Conservation (phyloP, 805 yeast species). For the Wickerhamiella cacticola region DNA sequence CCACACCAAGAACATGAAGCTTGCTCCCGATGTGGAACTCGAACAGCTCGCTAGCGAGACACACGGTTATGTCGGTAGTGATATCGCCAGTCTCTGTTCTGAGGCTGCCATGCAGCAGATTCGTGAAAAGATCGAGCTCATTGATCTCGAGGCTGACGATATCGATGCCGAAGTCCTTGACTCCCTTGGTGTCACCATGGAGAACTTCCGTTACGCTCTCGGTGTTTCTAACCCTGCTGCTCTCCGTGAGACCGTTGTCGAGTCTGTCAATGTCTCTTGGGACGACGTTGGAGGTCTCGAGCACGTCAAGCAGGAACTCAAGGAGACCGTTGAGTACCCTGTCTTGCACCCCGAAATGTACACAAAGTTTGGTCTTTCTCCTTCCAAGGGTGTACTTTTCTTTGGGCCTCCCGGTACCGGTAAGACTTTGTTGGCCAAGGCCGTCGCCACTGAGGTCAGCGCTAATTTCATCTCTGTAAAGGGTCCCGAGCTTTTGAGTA, state of each 20-base stretch:
- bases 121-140: constrained; percentile 97
- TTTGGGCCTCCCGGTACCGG: constrained; percentile 99
- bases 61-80: constrained; percentile 99
- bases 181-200: constrained; percentile 96
- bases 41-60: constrained; percentile 95
- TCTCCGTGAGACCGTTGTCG: constrained; percentile 97
- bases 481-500: constrained; percentile 92
- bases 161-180: constrained; percentile 96
- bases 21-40: constrained; percentile 87
- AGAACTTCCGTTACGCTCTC: constrained; percentile 92
- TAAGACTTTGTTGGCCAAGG: constrained; percentile 95
- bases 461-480: constrained; percentile 96
- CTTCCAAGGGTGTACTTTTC: constrained; percentile 96
- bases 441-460: constrained; percentile 97
- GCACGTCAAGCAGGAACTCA: constrained; percentile 87
- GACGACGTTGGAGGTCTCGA: constrained; percentile 99
- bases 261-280: constrained; percentile 97
- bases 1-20: constrained; percentile 97
- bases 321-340: constrained; percentile 98
- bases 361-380: constrained; percentile 94
- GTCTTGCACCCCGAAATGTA: constrained; percentile 98
- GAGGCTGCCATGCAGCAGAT: constrained; percentile 99
- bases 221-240: constrained; percentile 99
- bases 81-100: constrained; percentile 95
- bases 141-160: constrained; percentile 90